phyloP scores from a whole-genome alignment of 2,329 filamentous ascomycete genomes.

The Amesomyces nigricolor region DNA sequence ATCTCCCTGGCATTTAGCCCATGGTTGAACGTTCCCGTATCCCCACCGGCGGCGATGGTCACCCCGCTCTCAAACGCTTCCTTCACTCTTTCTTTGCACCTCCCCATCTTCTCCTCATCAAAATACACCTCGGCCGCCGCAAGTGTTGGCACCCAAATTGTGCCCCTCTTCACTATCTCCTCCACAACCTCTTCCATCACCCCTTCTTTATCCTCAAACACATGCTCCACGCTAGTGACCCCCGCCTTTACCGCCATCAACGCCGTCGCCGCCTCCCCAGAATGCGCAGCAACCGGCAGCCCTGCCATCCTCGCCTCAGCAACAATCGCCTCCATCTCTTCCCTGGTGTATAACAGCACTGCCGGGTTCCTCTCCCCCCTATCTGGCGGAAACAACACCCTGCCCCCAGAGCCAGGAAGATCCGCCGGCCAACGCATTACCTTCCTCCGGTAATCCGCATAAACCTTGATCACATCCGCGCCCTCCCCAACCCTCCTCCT shows the following conservation, averaged over 20 bases:
- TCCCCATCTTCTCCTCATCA: slow-evolving; percentile 26
- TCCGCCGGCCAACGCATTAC: slow-evolving; percentile 39
- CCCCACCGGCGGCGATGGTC: slow-evolving; percentile 46
- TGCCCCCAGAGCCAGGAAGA: slow-evolving; percentile 15
- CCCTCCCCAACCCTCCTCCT: slow-evolving; percentile 42
- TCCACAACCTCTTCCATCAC: slow-evolving; percentile 37
- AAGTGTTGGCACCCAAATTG: slow-evolving; percentile 50
- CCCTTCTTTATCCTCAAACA: slow-evolving; percentile 28
- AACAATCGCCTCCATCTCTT: slow-evolving; percentile 47
- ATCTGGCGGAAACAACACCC: slow-evolving; percentile 33
- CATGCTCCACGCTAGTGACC: slow-evolving; percentile 44
- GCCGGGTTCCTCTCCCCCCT: slow-evolving; percentile 35
- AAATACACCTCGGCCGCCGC: slow-evolving; percentile 37
- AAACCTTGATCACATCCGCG: slow-evolving; percentile 48
- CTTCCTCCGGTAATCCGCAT: slow-evolving; percentile 44
- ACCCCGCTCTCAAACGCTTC: slow-evolving; percentile 43
- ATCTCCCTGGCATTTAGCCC: slow-evolving; percentile 48
- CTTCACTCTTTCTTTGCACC: slow-evolving; percentile 37
- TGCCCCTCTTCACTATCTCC: slow-evolving; percentile 39
- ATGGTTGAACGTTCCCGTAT: slow-evolving; percentile 49
- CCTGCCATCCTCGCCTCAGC: slow-evolving; percentile 39
- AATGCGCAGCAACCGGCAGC: slow-evolving; percentile 41
- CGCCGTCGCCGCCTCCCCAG: slow-evolving; percentile 37
- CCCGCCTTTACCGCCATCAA: slow-evolving; percentile 43
- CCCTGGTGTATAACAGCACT: slow-evolving; percentile 41